Base-by-base conservation (phyloP, 352 stramenopile genomes). In the Phytophthora citrophthora region DNA sequence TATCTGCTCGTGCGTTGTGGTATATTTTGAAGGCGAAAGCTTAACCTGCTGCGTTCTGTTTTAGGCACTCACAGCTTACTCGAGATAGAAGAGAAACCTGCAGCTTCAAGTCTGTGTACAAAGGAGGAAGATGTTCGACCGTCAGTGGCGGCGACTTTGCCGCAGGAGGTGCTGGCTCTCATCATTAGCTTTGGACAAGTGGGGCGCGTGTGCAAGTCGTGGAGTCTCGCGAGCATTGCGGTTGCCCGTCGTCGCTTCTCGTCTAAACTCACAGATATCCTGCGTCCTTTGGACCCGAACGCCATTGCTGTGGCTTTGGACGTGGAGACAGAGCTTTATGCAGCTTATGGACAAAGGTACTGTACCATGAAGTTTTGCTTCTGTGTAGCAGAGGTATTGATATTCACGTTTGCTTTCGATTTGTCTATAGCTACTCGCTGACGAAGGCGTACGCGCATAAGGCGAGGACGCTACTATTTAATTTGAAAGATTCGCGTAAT, bases 381-480 rank as follows among this genome's bases (percentile, higher is more conserved):
- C 2, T 31, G 8, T 34, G 29, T 34, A 34, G 29, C 8, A 10
- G 27, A 32, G 27, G 27, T 34, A 13, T 34, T 34, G 3, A 34
- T 13, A 10, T 34, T 32, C 1, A 32, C 27, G 27, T 32, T 4
- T 32, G 5, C 6, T 34, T 12, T 34, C 4, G 8, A 34, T 34
- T 20, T 34, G 29, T 10, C 1, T 13, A n/a, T 51, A 90, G 85
- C 40, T 88, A 77, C 41, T 83, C 79, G 5, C 54, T 95, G 10
- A 81, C 87, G 6, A 95, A 92, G 54, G 74, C 78, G 7, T 95
- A 95, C 59, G 83, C 76, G 2, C 83, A 94, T 54, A 93, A 93
- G 61, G 87, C 85, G 26, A 75, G 87, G 24, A 86, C 89, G 49
- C 72, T 95, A 34, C 55, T 93, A 45, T 95, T 95, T 72, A 95